Base-by-base conservation (phyloP, 176 grass and related monocot genomes). In the Lolium multiflorum region DNA sequence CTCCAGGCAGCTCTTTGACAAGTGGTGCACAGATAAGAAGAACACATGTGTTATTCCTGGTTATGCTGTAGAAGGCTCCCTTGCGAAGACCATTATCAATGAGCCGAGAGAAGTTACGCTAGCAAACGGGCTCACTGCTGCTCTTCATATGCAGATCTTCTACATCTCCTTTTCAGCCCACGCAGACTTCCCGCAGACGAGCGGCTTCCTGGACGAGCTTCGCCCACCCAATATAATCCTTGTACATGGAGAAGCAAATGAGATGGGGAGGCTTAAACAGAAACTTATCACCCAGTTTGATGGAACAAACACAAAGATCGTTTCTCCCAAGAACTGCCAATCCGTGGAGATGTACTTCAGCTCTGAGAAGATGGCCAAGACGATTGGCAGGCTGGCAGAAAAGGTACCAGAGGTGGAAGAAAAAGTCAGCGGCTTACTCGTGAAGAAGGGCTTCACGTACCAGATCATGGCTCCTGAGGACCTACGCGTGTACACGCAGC, bases 321-420 rank as follows among this genome's bases (percentile, higher is more conserved):
- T 92, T 52, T 84, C 89, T 71, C 97, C 97, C 44, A 98, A 96
- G 90, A 98, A 98, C 50, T 98, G 97, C 67, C 92, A 98, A 81
- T 88, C 93, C 6, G 91, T 98, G 18, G 86, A 95, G 82, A 89
- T 98, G 97, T 88, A 92, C 70, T 98, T 98, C 81, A 94, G 86
- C 81, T 98, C 92, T n/a, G 97, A 98, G 63, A 98, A 98, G 84
- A 96, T 96, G 92, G 97, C 92, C 54, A 98, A 98, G 90, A 92
- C 87, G 22, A 83, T 98, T 56, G 97, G 97, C 75, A 89, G 86
- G 38, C 55, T 96, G 65, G 97, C 97, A 31, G 94, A 92, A 83
- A 94, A 94, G 17, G 84, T 89, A 55, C 97, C 97, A 78, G 92
- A 92, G 75, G 89, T 21, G 69, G 90, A 71, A 66, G 97, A 94